Evolutionary conservation across 23 red algal species (phyloP).

Genomic region (Gracilaria gracilis): DNA sequence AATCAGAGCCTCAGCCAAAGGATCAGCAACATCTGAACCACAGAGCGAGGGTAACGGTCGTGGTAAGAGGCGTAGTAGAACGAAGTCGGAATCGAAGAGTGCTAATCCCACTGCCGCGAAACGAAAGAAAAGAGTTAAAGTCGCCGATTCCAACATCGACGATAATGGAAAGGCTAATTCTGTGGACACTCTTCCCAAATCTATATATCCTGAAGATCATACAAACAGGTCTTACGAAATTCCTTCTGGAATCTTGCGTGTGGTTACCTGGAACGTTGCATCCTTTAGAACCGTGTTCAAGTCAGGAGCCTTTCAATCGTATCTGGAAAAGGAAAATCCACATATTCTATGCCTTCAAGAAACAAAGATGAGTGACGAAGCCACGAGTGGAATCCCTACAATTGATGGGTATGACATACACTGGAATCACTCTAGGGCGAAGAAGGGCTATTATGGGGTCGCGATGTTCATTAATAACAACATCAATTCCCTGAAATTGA

Average conservation of each 20-base stretch:
- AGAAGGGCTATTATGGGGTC: slow-evolving; percentile 73
- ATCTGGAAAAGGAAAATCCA: slow-evolving; percentile 46
- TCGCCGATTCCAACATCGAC: background rate
- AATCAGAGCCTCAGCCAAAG: background rate
- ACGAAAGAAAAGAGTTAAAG: background rate
- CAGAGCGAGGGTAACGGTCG: background rate
- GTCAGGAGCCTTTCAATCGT: slow-evolving; percentile 42
- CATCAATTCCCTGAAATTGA: background rate
- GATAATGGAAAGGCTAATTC: background rate
- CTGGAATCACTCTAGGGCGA: slow-evolving; percentile 55
- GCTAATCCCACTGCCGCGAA: background rate
- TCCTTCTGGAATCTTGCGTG: slow-evolving; percentile 15
- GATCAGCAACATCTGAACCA: background rate
- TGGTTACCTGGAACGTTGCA: slow-evolving; percentile 80
- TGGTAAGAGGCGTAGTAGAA: background rate
- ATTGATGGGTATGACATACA: slow-evolving; percentile 35
- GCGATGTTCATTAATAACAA: slow-evolving; percentile 47
- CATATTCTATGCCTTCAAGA: slow-evolving; percentile 86
- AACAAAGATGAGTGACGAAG: slow-evolving; percentile 69
- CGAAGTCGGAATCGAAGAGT: background rate
- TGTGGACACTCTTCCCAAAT: background rate
- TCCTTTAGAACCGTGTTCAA: slow-evolving; percentile 61
- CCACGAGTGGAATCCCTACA: slow-evolving; percentile 20
- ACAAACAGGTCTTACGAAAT: background rate
- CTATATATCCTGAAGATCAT: slow-evolving; percentile 12